phyloP scores from a whole-genome alignment of 768 basidiomycete species.

The Mycena maculata region DNA sequence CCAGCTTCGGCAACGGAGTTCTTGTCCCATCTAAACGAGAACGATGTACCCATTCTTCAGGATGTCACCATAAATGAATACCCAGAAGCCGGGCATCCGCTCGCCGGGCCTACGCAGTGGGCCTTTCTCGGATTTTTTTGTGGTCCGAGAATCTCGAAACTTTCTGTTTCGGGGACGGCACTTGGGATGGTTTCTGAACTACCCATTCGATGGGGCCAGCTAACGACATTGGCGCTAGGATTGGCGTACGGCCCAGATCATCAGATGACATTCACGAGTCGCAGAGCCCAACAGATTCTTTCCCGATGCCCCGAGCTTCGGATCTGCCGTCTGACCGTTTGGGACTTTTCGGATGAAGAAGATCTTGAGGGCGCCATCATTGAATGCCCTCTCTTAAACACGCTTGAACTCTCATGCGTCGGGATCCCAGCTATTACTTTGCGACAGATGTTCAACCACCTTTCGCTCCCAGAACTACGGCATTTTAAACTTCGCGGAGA shows the following conservation, averaged over 20 bases:
- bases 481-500: slow-evolving; percentile 7
- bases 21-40: not conserved
- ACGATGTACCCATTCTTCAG: not conserved
- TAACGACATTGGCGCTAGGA: not conserved
- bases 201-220: not conserved
- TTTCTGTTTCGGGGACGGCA: not conserved
- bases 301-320: not conserved
- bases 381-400: not conserved
- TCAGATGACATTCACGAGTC: not conserved
- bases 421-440: not conserved
- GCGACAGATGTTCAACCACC: not conserved
- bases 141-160: not conserved
- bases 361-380: not conserved
- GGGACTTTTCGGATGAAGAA: not conserved
- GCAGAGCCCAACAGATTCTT: not conserved
- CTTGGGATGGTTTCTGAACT: not conserved
- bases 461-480: slow-evolving; percentile 3
- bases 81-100: not conserved
- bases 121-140: not conserved
- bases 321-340: not conserved
- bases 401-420: not conserved
- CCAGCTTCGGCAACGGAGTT: not conserved
- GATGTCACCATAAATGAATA: not conserved
- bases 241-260: not conserved
- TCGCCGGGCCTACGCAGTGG: not conserved